Base-by-base conservation (phyloP, 306 rosid genomes). In the Cucumis melo region DNA sequence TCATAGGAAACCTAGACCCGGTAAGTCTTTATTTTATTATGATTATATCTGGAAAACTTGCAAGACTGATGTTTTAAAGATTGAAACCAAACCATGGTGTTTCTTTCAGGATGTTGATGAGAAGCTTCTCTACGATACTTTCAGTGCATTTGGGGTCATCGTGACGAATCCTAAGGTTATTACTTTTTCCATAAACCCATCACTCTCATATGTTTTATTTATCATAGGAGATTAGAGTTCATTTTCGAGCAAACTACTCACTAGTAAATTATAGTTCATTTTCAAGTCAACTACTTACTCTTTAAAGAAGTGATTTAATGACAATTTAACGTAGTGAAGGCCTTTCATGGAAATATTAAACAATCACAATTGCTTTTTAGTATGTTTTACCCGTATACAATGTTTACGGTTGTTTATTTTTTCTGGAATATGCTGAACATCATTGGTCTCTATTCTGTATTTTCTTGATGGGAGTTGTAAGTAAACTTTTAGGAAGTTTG, bases 81-180 rank as follows among this genome's bases (percentile, higher is more conserved):
- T 55, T 34, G 76, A 42, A 14, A 46, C 36, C 41, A 64, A 74
- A 36, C 65, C 71, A 59, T 60, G 70, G 60, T 77, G 60, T 77
- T 73, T 66, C 53, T 80, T 77, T 86, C 88, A 94, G 99, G 99
- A 94, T 87, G 97, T 95, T 23, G 99, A 95, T 79, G 99, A 95
- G 87, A 95, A 92, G 87, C 99, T 92, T 78, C 87, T 92, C 64
- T 89, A 92, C 19, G 99, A 95, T 79, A 95, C 98, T 42, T 95
- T 95, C 88, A 95, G 99, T 89, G 99, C 98, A 73, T 95, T 95
- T 86, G 98, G 98, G 77, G 98, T 90, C 82, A 95, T 95, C 81
- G 99, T 92, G 78, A 87, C 99, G 38, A 92, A 95, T 82, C 99
- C 99, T 7, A 92, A 95, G 99, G 99, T 95, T 76, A 21, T 71